Base-by-base conservation (phyloP, 2,329 filamentous ascomycete genomes). In the Scedosporium minutisporum region DNA sequence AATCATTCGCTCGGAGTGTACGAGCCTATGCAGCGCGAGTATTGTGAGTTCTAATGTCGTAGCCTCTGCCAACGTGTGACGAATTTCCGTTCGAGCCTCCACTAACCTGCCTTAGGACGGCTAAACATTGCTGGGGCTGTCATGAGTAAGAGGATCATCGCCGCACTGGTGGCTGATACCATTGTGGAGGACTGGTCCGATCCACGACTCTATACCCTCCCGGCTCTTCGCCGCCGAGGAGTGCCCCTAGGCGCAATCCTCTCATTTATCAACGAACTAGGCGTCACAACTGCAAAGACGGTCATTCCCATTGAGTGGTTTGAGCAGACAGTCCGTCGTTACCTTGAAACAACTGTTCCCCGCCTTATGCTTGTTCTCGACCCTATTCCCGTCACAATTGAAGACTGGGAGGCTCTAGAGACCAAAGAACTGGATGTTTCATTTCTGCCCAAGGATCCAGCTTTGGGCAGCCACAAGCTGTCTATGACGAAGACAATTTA, bases 21-120 rank as follows among this genome's bases (percentile, higher is more conserved):
- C 74, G 84, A 91, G 70, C 92, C 93, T 0, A 96, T 96, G 91
- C 93, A 97, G 81, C 82, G 93, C 73, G 93, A 96, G 77, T 95
- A 84, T 67, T 82, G 78, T 71, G 62, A 64, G 67, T 63, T 21
- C 29, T 3, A 33, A 33, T 33, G 29, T 5, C 25, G 3, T 27
- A 27, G 5, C 25, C 25, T 27, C 29, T 2, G 29, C 29, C 7
- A 33, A 33, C 3, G 7, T 1, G 6, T 9, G 29, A 33, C 1
- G 9, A 33, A 33, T 33, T 33, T 7, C 29, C 29, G 9, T 7
- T 33, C 29, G 9, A 10, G 29, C 9, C 6, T 33, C 1, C 29
- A 33, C 29, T 33, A 7, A 33, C 29, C 9, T 33, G 6, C 29
- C 29, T 10, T 51, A 73, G 71, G 75, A 10, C 71, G 75, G 42